Evolutionary conservation across 257 asterid species (phyloP).

Genomic region (Petunia secreta): DNA sequence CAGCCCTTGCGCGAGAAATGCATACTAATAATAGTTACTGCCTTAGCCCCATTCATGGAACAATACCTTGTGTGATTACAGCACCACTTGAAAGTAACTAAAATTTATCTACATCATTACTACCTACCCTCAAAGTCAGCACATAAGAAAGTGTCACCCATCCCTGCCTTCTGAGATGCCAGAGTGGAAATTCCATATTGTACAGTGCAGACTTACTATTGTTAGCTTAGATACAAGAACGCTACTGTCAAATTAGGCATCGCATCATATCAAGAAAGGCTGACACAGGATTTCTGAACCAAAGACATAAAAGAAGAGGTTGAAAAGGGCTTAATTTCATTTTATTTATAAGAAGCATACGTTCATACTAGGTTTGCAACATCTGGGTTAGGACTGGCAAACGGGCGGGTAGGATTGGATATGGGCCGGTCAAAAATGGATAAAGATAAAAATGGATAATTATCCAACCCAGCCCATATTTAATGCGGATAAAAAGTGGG

Average conservation of each 20-base stretch:
- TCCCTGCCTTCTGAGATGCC: not conserved
- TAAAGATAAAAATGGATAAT: too few species aligned
- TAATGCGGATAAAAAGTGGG: too few species aligned
- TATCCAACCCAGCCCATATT: too few species aligned
- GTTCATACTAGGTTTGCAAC: constrained; percentile 23
- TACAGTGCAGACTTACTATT: constrained; percentile 1
- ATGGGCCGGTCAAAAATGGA: too few species aligned
- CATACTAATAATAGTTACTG: not conserved
- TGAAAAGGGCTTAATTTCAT: not conserved
- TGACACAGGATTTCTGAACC: constrained; percentile 14
- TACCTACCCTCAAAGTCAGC: constrained; percentile 14
- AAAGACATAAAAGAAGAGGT: not conserved
- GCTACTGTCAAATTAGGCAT: constrained; percentile 7
- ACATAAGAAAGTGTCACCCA: constrained; percentile 14
- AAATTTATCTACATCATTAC: not conserved
- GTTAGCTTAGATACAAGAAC: constrained; percentile 15
- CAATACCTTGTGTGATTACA: not conserved
- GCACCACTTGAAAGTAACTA: not conserved
- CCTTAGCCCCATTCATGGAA: constrained; percentile 6
- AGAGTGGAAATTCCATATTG: constrained; percentile 10
- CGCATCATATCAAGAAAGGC: constrained; percentile 13
- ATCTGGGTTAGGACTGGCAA: not conserved
- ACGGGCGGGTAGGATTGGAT: too few species aligned
- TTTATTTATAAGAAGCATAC: not conserved
- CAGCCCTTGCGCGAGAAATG: not conserved